These are phyloP conservation scores for Mrakia blollopis DNA, from an alignment of 768 basidiomycete species.

Conservation along the genomic window DNA sequence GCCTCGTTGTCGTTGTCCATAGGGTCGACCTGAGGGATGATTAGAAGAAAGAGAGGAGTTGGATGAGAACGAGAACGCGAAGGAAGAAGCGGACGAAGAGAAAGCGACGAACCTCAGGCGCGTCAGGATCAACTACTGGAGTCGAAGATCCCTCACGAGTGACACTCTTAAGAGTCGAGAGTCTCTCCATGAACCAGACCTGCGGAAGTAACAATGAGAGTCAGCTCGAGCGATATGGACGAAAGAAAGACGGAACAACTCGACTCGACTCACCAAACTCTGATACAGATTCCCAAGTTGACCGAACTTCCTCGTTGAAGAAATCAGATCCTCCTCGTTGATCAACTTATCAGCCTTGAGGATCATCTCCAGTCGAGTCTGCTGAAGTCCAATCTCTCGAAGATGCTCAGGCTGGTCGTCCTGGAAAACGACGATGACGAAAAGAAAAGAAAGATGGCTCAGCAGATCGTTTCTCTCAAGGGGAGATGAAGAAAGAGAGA, in stretches of 20 bases:
- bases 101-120: constrained; percentile 1
- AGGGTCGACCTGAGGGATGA: neutral
- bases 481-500: too few relatives aligned
- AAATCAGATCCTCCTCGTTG: constrained; percentile 60
- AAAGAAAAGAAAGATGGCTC: neutral
- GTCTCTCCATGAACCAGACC: constrained; percentile 78
- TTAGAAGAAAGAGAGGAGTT: neutral
- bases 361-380: constrained; percentile 70
- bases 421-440: neutral
- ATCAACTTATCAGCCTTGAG: constrained; percentile 58
- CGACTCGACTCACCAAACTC: constrained; percentile 63
- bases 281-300: constrained; percentile 74
- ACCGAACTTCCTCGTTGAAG: constrained; percentile 65
- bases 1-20: neutral
- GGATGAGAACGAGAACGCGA: neutral
- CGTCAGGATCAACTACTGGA: constrained; percentile 15
- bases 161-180: constrained; percentile 61
- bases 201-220: constrained; percentile 41
- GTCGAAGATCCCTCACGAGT: constrained; percentile 50
- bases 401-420: constrained; percentile 32
- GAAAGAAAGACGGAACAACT: neutral
- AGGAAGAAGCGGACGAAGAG: neutral
- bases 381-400: constrained; percentile 61
- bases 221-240: neutral
- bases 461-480: neutral